Evolutionary conservation across 2,329 filamentous ascomycete genomes (phyloP).

Genomic region (Hypoxylon sp.): DNA sequence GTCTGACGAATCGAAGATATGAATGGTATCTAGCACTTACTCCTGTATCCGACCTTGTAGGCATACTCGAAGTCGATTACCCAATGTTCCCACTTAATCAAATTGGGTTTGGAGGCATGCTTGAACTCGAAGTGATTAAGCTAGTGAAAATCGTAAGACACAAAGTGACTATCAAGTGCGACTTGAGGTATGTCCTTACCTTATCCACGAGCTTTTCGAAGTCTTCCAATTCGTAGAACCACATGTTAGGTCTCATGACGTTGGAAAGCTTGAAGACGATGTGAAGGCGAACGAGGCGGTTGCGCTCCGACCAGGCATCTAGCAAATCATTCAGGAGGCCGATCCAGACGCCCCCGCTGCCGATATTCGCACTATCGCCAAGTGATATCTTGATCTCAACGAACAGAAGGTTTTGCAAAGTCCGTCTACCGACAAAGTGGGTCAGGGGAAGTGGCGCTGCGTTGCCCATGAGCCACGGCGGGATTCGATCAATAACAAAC

Average conservation of each 20-base stretch:
- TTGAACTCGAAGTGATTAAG: constrained; percentile 45
- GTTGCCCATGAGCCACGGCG: constrained; percentile 51
- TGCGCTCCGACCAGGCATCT: constrained; percentile 44
- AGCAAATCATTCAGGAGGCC: constrained; percentile 46
- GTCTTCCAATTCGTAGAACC: constrained; percentile 41
- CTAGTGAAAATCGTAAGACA: constrained; percentile 32
- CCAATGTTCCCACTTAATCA: constrained; percentile 48
- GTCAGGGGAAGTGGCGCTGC: constrained; percentile 44
- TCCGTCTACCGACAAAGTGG: constrained; percentile 48
- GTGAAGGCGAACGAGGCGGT: constrained; percentile 46
- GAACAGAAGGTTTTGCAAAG: constrained; percentile 50
- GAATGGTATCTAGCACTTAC: constrained; percentile 38
- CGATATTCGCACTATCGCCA: constrained; percentile 44
- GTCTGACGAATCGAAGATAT: not conserved
- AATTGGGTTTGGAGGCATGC: constrained; percentile 39
- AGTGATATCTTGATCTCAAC: constrained; percentile 51
- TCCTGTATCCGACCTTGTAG: constrained; percentile 44
- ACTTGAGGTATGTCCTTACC: constrained; percentile 30
- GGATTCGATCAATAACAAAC: constrained; percentile 53
- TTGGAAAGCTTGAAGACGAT: constrained; percentile 50
- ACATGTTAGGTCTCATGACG: constrained; percentile 35
- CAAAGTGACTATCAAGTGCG: not conserved
- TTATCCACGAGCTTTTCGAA: constrained; percentile 41
- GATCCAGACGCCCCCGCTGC: constrained; percentile 48
- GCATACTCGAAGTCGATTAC: constrained; percentile 46